Evolutionary conservation across 2,329 filamentous ascomycete genomes (phyloP).

Genomic region (Blastomyces silverae): DNA sequence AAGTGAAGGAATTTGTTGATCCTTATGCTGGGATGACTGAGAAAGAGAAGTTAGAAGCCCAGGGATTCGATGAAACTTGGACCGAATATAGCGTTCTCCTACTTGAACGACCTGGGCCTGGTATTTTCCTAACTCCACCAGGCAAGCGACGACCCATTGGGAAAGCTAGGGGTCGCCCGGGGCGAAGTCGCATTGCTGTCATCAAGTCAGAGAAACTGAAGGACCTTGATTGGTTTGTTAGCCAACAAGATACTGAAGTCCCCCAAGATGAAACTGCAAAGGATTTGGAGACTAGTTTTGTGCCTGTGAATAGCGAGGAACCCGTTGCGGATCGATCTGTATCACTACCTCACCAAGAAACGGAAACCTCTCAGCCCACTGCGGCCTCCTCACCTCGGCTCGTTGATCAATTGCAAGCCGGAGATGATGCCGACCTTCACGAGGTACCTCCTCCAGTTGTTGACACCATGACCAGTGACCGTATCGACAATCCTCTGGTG

Average conservation of each 20-base stretch:
- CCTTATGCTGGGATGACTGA: conserved; percentile 31
- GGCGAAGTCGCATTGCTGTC: conserved; percentile 36
- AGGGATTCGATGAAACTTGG: conserved; percentile 39
- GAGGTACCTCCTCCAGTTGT: background rate
- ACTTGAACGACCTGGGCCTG: conserved; percentile 34
- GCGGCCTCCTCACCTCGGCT: background rate
- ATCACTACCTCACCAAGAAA: background rate
- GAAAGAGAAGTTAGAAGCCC: conserved; percentile 35
- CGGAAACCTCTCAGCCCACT: background rate
- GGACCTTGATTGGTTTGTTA: conserved; percentile 35
- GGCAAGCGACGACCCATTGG: conserved; percentile 37
- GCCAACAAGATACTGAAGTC: conserved; percentile 12
- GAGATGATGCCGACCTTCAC: background rate
- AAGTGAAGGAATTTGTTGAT: conserved; percentile 15
- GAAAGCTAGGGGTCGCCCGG: conserved; percentile 35
- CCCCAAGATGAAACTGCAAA: conserved; percentile 6
- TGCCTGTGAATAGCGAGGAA: background rate
- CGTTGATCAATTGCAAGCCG: background rate
- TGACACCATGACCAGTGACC: background rate
- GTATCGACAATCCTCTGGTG: background rate
- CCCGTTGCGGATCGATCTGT: background rate
- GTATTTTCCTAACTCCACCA: conserved; percentile 38
- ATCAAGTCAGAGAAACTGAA: conserved; percentile 34
- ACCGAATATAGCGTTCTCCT: conserved; percentile 36
- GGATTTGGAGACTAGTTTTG: background rate